These are phyloP conservation scores for Edaphochlamys debaryana DNA, from an alignment of 139 green algal genomes.

Conservation along the genomic window DNA sequence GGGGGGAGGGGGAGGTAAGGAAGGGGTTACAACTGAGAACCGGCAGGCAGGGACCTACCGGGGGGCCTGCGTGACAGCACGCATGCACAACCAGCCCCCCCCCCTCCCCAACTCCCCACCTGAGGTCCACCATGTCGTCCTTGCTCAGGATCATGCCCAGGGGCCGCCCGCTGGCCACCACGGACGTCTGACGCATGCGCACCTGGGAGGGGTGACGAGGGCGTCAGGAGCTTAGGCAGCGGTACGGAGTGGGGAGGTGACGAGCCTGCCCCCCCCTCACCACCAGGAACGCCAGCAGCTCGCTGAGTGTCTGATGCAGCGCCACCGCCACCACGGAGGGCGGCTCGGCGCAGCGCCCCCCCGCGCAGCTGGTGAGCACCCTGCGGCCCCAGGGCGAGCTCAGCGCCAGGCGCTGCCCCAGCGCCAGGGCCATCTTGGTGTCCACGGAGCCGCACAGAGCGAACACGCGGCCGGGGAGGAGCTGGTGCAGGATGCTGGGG, in stretches of 20 bases:
- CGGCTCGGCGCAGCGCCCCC: conserved; percentile 25
- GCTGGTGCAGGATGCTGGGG: conserved; percentile 30
- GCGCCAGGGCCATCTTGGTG: conserved; percentile 34
- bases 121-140: conserved; percentile 31
- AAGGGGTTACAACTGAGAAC: not conserved
- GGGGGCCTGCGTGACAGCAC: no score
- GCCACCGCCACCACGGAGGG: conserved; percentile 16
- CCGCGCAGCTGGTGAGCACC: conserved; percentile 18
- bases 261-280: no score
- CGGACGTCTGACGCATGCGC: conserved; percentile 4
- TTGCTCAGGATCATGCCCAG: conserved; percentile 26
- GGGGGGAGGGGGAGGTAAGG: not conserved
- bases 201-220: not conserved
- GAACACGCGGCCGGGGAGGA: conserved; percentile 18
- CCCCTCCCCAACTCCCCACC: no score
- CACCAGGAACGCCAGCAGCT: conserved; percentile 30
- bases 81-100: no score
- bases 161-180: not conserved
- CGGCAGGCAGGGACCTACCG: no score
- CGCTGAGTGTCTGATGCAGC: conserved; percentile 6
- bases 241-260: no score
- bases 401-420: conserved; percentile 16
- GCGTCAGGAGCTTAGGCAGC: not conserved
- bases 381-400: conserved; percentile 5
- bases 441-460: conserved; percentile 26